phyloP scores from a whole-genome alignment of 2,329 filamentous ascomycete species.

The Reticulascus tulasneorum region DNA sequence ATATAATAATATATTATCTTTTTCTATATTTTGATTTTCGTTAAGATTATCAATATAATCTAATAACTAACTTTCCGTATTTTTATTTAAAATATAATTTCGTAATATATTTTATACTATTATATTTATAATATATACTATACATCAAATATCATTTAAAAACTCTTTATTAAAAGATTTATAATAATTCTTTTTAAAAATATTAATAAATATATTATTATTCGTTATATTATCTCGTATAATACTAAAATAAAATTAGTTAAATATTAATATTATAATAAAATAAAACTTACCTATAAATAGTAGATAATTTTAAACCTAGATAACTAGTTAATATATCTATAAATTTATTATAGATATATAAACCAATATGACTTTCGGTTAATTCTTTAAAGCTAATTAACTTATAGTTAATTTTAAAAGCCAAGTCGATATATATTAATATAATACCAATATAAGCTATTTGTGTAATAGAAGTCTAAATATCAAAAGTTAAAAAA shows the following conservation, averaged over 20 bases:
- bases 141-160: neutral
- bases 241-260: neutral
- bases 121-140: no score
- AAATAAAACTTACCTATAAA: neutral
- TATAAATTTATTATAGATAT: neutral
- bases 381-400: neutral
- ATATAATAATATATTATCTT: no score
- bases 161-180: neutral
- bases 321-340: neutral
- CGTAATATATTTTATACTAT: neutral
- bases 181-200: neutral
- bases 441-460: neutral
- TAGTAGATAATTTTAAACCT: neutral
- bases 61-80: no score
- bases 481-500: neutral
- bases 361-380: neutral
- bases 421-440: no score
- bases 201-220: neutral
- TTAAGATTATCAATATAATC: no score
- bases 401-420: neutral
- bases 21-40: no score
- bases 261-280: no score
- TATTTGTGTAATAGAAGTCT: neutral
- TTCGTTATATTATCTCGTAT: neutral
- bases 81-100: neutral